Conservation (phyloP, 306 rosid species). For the Trichosanthes truncata region DNA sequence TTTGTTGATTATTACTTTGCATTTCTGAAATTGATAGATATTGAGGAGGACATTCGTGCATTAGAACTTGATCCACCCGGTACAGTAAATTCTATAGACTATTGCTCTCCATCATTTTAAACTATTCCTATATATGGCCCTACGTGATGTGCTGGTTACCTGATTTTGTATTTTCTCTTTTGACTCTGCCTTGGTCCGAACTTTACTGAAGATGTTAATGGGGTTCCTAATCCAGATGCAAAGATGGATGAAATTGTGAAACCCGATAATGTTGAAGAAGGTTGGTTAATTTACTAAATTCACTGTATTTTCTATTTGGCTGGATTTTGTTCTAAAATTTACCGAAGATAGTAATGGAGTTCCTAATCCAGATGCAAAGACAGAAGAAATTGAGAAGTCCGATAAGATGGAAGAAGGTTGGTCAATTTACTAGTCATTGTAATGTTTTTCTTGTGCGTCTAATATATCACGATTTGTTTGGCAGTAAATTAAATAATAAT, state of each 20-base stretch:
- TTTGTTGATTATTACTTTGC: background rate
- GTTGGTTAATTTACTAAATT: background rate
- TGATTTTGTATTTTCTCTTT: conserved; percentile 6
- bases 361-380: conserved; percentile 39
- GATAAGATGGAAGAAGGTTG: conserved; percentile 18
- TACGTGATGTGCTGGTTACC: background rate
- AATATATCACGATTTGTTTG: background rate
- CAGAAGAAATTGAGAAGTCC: conserved; percentile 43
- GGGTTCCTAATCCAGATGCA: conserved; percentile 42
- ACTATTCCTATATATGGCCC: background rate
- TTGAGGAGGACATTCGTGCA: conserved; percentile 10
- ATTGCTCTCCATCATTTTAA: background rate
- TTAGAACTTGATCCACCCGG: conserved; percentile 9
- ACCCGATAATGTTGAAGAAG: conserved; percentile 19
- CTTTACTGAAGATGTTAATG: conserved; percentile 23
- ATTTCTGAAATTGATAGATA: background rate
- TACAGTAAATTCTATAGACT: background rate
- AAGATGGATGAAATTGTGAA: conserved; percentile 43
- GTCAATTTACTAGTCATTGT: background rate
- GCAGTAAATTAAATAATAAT: background rate
- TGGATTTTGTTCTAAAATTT: conserved; percentile 16
- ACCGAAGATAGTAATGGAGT: conserved; percentile 58
- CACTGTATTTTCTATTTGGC: conserved; percentile 7
- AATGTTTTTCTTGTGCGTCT: background rate
- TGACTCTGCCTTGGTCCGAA: conserved; percentile 12